These are phyloP conservation scores for Aleurites moluccanus DNA, from an alignment of 441 rosid species.

Conservation along the genomic window DNA sequence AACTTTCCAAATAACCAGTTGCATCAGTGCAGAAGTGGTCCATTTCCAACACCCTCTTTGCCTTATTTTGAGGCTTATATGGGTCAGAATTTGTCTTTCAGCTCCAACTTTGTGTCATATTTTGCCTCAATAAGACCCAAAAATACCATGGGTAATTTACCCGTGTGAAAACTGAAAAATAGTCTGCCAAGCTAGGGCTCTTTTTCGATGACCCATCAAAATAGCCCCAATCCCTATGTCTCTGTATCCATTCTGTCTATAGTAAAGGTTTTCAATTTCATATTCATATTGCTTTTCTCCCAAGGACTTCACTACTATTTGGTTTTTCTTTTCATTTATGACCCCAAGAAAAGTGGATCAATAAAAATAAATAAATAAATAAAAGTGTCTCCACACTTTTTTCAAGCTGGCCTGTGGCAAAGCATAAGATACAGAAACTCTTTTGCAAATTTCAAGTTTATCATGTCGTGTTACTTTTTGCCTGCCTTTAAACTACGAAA, in stretches of 20 bases:
- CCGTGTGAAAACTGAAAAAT: no score
- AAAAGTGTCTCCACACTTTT: not conserved
- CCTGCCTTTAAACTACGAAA: not conserved
- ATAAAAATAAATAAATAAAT: not conserved
- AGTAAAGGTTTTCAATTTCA: not conserved
- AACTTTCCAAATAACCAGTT: conserved; percentile 1
- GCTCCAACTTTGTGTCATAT: no score
- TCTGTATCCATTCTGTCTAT: not conserved
- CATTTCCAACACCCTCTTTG: not conserved
- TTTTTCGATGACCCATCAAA: not conserved
- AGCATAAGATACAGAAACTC: not conserved
- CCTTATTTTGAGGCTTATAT: not conserved
- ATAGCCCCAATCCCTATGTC: not conserved
- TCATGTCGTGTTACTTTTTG: conserved; percentile 10
- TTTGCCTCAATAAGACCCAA: no score
- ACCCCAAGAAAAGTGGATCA: not conserved
- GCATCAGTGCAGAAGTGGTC: conserved; percentile 29
- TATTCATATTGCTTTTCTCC: not conserved
- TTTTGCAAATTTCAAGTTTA: conserved; percentile 18
- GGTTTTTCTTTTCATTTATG: not conserved
- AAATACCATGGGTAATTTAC: no score
- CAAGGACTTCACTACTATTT: not conserved
- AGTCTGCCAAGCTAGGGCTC: not conserved
- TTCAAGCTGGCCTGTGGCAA: not conserved
- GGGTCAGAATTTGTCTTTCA: no score